phyloP scores from a whole-genome alignment of 2,329 filamentous ascomycete species.

The Sphaerulina musiva region DNA sequence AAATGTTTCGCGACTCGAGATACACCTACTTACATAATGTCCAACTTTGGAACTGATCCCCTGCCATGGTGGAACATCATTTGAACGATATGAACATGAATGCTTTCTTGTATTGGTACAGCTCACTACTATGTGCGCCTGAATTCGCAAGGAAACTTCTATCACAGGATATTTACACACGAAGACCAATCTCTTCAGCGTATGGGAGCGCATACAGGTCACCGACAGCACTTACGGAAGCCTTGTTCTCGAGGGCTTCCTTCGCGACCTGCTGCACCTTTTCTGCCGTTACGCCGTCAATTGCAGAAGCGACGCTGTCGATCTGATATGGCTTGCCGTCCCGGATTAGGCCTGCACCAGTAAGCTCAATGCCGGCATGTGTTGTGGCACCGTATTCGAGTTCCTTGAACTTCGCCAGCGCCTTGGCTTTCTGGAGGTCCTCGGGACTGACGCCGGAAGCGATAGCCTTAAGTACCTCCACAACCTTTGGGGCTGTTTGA shows the following conservation, averaged over 20 bases:
- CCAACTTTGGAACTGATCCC: too few relatives aligned
- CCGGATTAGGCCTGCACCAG: slow-evolving; percentile 76
- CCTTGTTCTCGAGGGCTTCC: slow-evolving; percentile 78
- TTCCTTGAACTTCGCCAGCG: slow-evolving; percentile 87
- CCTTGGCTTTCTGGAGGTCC: slow-evolving; percentile 83
- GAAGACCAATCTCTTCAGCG: slow-evolving; percentile 88
- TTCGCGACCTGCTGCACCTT: slow-evolving; percentile 89
- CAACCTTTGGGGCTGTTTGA: slow-evolving; percentile 66
- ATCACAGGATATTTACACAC: slow-evolving; percentile 62
- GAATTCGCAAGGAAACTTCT: slow-evolving; percentile 25
- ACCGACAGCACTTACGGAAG: slow-evolving; percentile 80
- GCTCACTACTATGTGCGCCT: slow-evolving; percentile 28
- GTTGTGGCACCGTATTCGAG: slow-evolving; percentile 75
- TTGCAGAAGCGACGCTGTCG: slow-evolving; percentile 66
- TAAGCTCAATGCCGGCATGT: slow-evolving; percentile 69
- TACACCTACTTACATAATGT: too few relatives aligned
- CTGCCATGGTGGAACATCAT: too few relatives aligned
- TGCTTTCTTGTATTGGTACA: slow-evolving; percentile 31
- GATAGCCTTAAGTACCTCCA: slow-evolving; percentile 75
- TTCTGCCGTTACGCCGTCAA: slow-evolving; percentile 75
- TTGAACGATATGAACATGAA: not conserved
- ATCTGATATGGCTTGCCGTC: slow-evolving; percentile 78
- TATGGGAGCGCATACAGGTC: slow-evolving; percentile 87
- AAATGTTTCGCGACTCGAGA: not conserved
- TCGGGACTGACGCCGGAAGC: slow-evolving; percentile 67